These are phyloP conservation scores for Fraxinus quadrangulata DNA, from an alignment of 257 asterid species.

Conservation along the genomic window DNA sequence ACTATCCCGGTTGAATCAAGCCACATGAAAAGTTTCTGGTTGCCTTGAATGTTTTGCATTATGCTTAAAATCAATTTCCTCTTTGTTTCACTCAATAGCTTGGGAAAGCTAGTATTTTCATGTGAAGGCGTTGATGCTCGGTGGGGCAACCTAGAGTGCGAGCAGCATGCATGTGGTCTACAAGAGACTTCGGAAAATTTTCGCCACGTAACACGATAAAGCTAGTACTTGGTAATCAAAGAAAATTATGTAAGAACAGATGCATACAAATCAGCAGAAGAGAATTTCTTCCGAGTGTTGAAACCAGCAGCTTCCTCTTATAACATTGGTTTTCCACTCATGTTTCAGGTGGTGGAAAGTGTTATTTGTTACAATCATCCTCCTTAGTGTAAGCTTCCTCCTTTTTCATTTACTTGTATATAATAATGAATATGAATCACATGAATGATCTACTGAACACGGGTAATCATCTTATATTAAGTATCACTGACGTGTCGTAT, in stretches of 20 bases:
- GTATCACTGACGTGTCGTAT: no score
- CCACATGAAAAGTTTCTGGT: no score
- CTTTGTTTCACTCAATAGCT: slow-evolving; percentile 44
- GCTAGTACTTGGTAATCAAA: not conserved
- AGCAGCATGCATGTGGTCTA: slow-evolving; percentile 80
- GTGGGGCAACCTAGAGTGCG: slow-evolving; percentile 96
- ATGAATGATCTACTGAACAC: no score
- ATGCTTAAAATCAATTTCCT: not conserved
- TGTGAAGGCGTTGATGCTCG: slow-evolving; percentile 91
- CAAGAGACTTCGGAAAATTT: slow-evolving; percentile 54
- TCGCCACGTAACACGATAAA: slow-evolving; percentile 35
- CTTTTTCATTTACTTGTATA: no score
- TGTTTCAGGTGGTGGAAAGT: not conserved
- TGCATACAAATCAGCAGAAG: not conserved
- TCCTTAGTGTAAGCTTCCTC: not conserved
- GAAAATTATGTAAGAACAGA: not conserved
- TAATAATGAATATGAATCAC: no score
- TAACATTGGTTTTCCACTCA: no score
- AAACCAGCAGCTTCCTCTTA: no score
- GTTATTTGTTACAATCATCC: not conserved
- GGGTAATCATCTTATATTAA: no score
- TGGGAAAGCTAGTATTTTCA: slow-evolving; percentile 67
- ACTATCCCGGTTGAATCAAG: not conserved
- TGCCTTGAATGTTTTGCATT: not conserved
- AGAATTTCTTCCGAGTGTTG: not conserved